phyloP scores from a whole-genome alignment of 345 rosid species.

The Camelina hispida region DNA sequence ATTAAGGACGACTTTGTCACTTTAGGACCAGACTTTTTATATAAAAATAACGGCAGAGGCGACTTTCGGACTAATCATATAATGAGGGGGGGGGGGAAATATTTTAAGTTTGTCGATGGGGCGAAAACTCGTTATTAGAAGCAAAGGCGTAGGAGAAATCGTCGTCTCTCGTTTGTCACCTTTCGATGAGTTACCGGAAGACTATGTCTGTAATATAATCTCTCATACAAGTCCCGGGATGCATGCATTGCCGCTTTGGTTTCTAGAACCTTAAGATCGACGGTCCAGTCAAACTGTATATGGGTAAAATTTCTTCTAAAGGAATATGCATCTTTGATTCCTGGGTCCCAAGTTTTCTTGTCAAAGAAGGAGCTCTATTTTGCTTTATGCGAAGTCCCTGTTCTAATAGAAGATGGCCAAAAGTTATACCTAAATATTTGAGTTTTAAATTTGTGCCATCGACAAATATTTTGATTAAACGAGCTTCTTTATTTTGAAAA shows the following conservation, averaged over 20 bases:
- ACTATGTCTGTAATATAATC: slow-evolving; percentile 45
- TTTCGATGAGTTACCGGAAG: slow-evolving; percentile 41
- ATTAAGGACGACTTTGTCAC: neutral
- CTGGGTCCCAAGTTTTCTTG: neutral
- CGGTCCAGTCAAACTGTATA: slow-evolving; percentile 51
- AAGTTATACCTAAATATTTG: slow-evolving; percentile 38
- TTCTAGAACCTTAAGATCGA: slow-evolving; percentile 46
- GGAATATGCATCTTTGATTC: slow-evolving; percentile 30
- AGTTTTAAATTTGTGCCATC: neutral
- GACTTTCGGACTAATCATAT: neutral
- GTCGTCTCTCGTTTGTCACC: neutral
- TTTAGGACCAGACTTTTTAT: neutral
- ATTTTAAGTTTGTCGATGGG: neutral
- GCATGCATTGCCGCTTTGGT: slow-evolving; percentile 52
- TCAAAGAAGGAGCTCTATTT: slow-evolving; percentile 58
- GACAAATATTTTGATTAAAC: neutral
- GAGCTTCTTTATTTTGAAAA: neutral
- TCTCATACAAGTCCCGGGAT: slow-evolving; percentile 49
- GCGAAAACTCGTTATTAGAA: neutral
- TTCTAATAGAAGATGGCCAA: slow-evolving; percentile 47
- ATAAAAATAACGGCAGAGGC: neutral
- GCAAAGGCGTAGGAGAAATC: neutral
- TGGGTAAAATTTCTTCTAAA: slow-evolving; percentile 60
- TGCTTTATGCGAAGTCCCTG: slow-evolving; percentile 45
- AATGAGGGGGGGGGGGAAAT: neutral